Percentiles rank a stretch among this genome's conserved stretches.
Evolutionary conservation across 2,329 filamentous ascomycete genomes (phyloP).

Genomic region (Botrytis deweyae): DNA sequence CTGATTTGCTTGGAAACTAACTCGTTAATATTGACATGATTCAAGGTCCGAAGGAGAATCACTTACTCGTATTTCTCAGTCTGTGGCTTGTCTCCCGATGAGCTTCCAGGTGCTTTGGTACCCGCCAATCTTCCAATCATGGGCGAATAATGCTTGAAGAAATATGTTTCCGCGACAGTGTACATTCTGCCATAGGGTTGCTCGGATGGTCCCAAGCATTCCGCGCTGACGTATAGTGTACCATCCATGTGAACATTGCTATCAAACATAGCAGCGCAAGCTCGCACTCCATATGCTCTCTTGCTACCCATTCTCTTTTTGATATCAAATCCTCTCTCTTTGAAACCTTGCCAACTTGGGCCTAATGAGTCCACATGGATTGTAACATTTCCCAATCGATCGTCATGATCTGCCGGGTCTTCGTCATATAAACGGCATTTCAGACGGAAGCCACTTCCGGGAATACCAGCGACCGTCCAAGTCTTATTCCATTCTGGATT

Average conservation of each 20-base stretch:
- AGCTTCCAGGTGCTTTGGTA: constrained; percentile 60
- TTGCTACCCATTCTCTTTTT: constrained; percentile 87
- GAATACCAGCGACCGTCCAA: constrained; percentile 88
- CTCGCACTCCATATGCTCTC: constrained; percentile 75
- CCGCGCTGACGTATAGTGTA: constrained; percentile 68
- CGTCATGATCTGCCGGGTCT: constrained; percentile 81
- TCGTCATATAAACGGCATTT: constrained; percentile 91
- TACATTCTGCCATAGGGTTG: constrained; percentile 69
- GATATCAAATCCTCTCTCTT: constrained; percentile 63
- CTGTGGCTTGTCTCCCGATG: constrained; percentile 51
- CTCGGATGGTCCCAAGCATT: constrained; percentile 75
- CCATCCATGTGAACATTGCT: constrained; percentile 67
- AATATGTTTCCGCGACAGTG: constrained; percentile 73
- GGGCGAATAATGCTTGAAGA: constrained; percentile 83
- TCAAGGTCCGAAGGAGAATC: neutral
- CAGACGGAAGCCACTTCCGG: constrained; percentile 74
- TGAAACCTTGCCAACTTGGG: constrained; percentile 67
- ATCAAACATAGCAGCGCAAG: constrained; percentile 62
- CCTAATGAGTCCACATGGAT: constrained; percentile 60
- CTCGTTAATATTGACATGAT: constrained; percentile 24
- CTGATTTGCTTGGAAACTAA: constrained; percentile 87
- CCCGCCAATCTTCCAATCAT: constrained; percentile 81
- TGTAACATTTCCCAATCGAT: constrained; percentile 83
- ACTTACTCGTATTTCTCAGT: constrained; percentile 75
- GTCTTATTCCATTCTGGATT: constrained; percentile 80